Percentiles rank a stretch among this genome's conserved stretches.
Conservation (phyloP, 495 filamentous ascomycete genomes). For the Daldinia loculata region DNA sequence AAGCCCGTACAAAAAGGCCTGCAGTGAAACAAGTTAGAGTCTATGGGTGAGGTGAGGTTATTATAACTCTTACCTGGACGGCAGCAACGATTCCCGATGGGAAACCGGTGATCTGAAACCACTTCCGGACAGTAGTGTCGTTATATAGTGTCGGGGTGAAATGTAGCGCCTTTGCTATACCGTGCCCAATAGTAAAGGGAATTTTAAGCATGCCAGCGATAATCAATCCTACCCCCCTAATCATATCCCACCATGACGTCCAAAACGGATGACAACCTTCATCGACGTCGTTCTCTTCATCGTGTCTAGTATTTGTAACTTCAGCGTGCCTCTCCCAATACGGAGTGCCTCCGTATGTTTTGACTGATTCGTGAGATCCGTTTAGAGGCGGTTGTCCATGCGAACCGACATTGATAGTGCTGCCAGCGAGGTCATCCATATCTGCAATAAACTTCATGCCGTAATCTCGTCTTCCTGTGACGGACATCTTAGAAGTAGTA, state of each 20-base stretch:
- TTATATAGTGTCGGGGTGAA: slow-evolving; percentile 73
- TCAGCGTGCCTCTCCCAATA: slow-evolving; percentile 22
- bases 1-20: slow-evolving; percentile 59
- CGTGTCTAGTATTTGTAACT: neutral
- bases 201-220: slow-evolving; percentile 60
- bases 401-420: neutral
- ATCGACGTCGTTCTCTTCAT: slow-evolving; percentile 13
- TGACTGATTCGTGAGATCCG: neutral
- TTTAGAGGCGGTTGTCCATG: neutral
- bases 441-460: slow-evolving; percentile 35
- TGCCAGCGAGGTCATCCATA: slow-evolving; percentile 13
- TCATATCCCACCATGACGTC: slow-evolving; percentile 29
- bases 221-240: slow-evolving; percentile 58
- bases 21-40: slow-evolving; percentile 5
- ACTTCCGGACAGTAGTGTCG: slow-evolving; percentile 66
- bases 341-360: slow-evolving; percentile 4
- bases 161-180: slow-evolving; percentile 70
- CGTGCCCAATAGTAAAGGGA: slow-evolving; percentile 69
- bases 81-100: slow-evolving; percentile 63
- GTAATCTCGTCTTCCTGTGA: slow-evolving; percentile 36
- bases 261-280: slow-evolving; percentile 36
- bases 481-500: slow-evolving; percentile 33
- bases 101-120: slow-evolving; percentile 67
- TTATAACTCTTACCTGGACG: slow-evolving; percentile 49
- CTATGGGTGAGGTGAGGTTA: too few species aligned